Evolutionary conservation across 352 stramenopile species (phyloP).

Genomic region (Phytopythium litorale): DNA sequence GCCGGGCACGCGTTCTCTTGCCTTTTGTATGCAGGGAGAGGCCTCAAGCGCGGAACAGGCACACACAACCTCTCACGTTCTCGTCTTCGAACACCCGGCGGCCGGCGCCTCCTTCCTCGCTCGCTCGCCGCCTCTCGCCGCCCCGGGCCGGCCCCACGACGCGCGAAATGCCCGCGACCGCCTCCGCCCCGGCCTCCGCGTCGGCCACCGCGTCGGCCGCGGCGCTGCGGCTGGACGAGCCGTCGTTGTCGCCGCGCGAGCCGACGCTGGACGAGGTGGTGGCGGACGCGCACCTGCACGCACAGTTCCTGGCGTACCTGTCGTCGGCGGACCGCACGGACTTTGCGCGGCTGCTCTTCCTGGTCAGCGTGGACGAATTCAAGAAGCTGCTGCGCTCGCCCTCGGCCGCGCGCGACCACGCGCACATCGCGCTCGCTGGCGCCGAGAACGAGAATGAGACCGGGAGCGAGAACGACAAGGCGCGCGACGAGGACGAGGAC

Average conservation of each 20-base stretch:
- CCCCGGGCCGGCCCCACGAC: background rate
- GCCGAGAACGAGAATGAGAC: constrained; percentile 2
- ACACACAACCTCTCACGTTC: no score
- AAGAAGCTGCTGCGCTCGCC: constrained; percentile 61
- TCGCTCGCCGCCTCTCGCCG: background rate
- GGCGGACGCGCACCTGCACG: constrained; percentile 71
- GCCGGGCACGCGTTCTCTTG: no score
- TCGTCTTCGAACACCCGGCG: no score
- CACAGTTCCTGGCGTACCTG: constrained; percentile 78
- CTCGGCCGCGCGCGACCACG: constrained; percentile 8
- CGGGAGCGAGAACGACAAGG: background rate
- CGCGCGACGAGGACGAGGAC: constrained; percentile 12
- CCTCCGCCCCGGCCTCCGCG: no score
- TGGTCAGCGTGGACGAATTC: constrained; percentile 86
- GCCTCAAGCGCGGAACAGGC: no score
- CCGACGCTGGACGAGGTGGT: constrained; percentile 73
- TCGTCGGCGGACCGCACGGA: constrained; percentile 57
- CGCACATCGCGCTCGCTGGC: constrained; percentile 8
- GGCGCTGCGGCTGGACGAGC: background rate
- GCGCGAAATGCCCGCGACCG: background rate
- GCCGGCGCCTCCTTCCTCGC: background rate
- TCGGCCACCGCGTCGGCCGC: background rate
- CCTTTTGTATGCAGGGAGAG: no score
- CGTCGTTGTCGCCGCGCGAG: background rate
- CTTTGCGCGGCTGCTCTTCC: constrained; percentile 77